Evolutionary conservation across 208 protist species (phyloP).

Genomic region (Entamoeba moshkovskii): DNA sequence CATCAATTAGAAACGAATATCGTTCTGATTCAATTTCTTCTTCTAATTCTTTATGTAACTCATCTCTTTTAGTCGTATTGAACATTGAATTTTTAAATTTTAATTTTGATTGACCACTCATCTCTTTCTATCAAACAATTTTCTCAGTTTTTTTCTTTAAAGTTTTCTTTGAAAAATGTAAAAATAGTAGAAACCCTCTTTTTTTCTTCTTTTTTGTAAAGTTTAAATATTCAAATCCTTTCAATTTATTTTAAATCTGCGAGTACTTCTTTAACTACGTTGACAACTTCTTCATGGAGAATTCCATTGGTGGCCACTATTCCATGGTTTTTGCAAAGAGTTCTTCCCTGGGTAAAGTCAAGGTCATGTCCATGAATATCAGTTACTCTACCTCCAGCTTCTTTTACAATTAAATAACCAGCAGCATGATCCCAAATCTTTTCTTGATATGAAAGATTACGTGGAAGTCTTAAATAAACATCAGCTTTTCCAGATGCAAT

Average conservation of each 20-base stretch:
- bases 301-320: neutral
- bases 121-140: no score
- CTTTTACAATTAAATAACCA: neutral
- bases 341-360: neutral
- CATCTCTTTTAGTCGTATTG: neutral
- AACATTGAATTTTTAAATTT: neutral
- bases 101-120: no score
- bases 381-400: neutral
- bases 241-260: neutral
- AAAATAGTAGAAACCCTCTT: no score
- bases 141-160: no score
- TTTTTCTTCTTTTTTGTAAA: no score
- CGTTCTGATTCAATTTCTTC: neutral
- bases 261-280: neutral
- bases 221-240: no score
- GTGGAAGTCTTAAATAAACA: neutral
- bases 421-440: neutral
- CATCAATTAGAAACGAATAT: slow-evolving; percentile 26
- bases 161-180: no score
- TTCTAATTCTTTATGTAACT: neutral
- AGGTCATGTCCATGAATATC: neutral
- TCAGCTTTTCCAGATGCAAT: neutral
- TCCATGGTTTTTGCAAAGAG: neutral
- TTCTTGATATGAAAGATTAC: neutral
- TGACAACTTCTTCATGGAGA: neutral